Evolutionary conservation across 2,329 filamentous ascomycete genomes (phyloP), one percentile per base, ranked within the genome.

Genomic region (Akanthomyces muscarius): DNA sequence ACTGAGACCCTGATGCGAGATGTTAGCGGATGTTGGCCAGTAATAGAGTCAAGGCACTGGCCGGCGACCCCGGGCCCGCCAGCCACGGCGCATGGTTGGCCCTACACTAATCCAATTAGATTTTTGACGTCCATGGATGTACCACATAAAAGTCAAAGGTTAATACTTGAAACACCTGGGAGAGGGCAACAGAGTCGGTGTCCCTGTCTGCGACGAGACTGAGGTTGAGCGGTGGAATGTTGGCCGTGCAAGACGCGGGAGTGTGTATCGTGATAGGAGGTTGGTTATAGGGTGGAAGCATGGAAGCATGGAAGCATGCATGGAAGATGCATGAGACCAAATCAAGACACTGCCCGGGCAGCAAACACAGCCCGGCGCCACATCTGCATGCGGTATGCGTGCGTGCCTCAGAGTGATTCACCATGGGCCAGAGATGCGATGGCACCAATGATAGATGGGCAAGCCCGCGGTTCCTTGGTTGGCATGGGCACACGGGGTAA

Each of bases 41-140:
- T 58, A 36, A 30, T 13, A 47, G n/a, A 18, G 44, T 47, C 18
- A 47, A 28, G 25, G 25, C 25, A 48, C 7, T 13, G 48, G 47
- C 48, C 58, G 58, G 58, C 38, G 48, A 61, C 58, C 38, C 58
- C 58, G 58, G 48, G 58, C 58, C 58, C 45, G 58, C 58, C 28
- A 44, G 38, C 48, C 33, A 60, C 47, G 21, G 23, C 38, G 38
- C 47, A 52, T 61, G 36, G 33, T n/a, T 36, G 36, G 57, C 57
- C 58, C 38, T 42, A 38, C 38, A 51, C 56, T 42, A 52, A 50
- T 33, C 58, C 48, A 52, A 44, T 61, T 13, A 45, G 48, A 53
- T 53, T 23, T 23, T 51, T 53, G 36, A 33, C 38, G n/a, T 52
- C 14, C 45, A 52, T 44, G 47, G 33, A 41, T 41, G 58, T 33